These are phyloP conservation scores for Mrakia frigida DNA, from an alignment of 768 basidiomycete species.

Conservation along the genomic window DNA sequence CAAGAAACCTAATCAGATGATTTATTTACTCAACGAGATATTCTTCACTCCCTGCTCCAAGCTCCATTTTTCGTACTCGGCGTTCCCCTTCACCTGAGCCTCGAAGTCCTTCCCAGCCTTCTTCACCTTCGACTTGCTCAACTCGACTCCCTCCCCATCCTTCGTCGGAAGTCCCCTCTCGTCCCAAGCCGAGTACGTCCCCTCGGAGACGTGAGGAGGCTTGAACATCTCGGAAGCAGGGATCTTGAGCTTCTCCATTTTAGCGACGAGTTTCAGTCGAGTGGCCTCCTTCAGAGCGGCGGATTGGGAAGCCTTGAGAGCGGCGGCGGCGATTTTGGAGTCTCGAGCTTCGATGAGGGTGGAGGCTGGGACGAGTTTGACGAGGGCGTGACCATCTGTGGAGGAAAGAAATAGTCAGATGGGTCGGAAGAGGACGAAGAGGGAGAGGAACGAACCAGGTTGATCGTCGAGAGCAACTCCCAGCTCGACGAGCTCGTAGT, in stretches of 20 bases:
- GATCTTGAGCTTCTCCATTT: slow-evolving; percentile 77
- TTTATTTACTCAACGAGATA: no score
- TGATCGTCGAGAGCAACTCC: slow-evolving; percentile 96
- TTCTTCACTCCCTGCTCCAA: background rate
- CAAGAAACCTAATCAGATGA: background rate
- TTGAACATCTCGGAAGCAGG: slow-evolving; percentile 75
- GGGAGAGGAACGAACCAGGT: slow-evolving; percentile 57
- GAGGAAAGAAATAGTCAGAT: slow-evolving; percentile 11
- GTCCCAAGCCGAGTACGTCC: slow-evolving; percentile 76
- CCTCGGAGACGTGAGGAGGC: slow-evolving; percentile 68
- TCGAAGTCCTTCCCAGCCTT: slow-evolving; percentile 68
- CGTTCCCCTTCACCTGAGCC: slow-evolving; percentile 59
- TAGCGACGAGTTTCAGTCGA: slow-evolving; percentile 48
- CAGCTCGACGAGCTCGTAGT: slow-evolving; percentile 81
- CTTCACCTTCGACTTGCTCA: slow-evolving; percentile 76
- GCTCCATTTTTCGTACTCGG: slow-evolving; percentile 11
- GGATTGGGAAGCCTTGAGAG: slow-evolving; percentile 61
- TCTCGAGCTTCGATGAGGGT: slow-evolving; percentile 79
- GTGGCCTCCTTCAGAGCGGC: slow-evolving; percentile 41
- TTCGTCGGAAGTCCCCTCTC: slow-evolving; percentile 75
- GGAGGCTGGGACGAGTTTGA: slow-evolving; percentile 80
- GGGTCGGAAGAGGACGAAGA: background rate
- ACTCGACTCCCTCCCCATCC: slow-evolving; percentile 75
- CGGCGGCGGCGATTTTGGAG: slow-evolving; percentile 69
- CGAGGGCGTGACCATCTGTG: slow-evolving; percentile 85